Conservation (phyloP, 2,329 filamentous ascomycete species). For the Penicillium frequentans region DNA sequence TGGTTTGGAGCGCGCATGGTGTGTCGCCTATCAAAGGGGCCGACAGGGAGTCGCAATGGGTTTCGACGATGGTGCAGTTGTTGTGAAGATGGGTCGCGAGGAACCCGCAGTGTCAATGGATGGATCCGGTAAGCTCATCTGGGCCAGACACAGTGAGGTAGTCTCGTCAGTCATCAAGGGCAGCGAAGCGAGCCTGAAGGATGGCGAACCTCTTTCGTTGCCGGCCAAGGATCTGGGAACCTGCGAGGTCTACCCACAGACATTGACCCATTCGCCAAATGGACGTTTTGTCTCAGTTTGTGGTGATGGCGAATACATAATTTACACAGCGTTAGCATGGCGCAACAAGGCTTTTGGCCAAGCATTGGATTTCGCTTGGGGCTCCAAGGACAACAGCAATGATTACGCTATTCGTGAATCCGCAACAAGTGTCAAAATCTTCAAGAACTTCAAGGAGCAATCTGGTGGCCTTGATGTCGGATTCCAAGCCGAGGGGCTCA, state of each 20-base stretch:
- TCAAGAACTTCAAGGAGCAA: slow-evolving; percentile 97
- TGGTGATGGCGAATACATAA: slow-evolving; percentile 97
- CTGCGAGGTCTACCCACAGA: slow-evolving; percentile 96
- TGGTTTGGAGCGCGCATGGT: slow-evolving; percentile 94
- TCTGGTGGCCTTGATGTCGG: slow-evolving; percentile 85
- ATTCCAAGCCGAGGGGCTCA: slow-evolving; percentile 89
- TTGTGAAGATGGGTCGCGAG: slow-evolving; percentile 95
- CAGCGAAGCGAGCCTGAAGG: slow-evolving; percentile 79
- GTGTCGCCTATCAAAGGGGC: slow-evolving; percentile 91
- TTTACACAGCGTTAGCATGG: slow-evolving; percentile 95
- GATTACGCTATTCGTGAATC: slow-evolving; percentile 98
- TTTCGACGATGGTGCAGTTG: slow-evolving; percentile 96
- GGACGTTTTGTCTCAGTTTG: slow-evolving; percentile 86
- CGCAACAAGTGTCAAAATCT: slow-evolving; percentile 89
- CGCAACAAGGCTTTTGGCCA: slow-evolving; percentile 97
- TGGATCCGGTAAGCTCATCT: slow-evolving; percentile 89
- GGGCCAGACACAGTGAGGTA: slow-evolving; percentile 93
- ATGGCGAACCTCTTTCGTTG: slow-evolving; percentile 81
- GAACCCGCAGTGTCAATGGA: slow-evolving; percentile 99
- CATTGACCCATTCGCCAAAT: slow-evolving; percentile 92
- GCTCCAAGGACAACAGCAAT: slow-evolving; percentile 94
- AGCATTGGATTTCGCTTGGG: slow-evolving; percentile 95
- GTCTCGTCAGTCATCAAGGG: slow-evolving; percentile 94
- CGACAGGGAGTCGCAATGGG: slow-evolving; percentile 93
- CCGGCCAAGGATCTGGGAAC: slow-evolving; percentile 93